Evolutionary conservation across 2,329 filamentous ascomycete genomes (phyloP), one percentile per base, ranked within the genome.

Genomic region (Penicillium sp.): DNA sequence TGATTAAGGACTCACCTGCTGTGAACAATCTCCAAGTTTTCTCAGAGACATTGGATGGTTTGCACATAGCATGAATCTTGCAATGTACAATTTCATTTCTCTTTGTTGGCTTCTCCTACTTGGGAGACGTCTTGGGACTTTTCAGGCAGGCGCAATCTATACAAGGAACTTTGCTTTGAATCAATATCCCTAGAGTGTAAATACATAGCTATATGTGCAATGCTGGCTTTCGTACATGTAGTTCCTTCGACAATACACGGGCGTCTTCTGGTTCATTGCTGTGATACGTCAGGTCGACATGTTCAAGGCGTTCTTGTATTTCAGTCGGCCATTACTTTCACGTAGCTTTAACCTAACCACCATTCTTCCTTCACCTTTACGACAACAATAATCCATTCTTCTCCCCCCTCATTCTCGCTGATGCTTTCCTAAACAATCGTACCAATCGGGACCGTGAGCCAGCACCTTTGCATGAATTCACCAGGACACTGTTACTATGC

Each of bases 1-100:
- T 86, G 0, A 81, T 89, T 2, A 44, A 3, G 21, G 48, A 50
- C 21, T 3, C 4, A 4, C 3, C 8, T 4, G 1, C 3, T 8
- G 47, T 42, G 47, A n/a, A 32, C 0, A 50, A 50, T 27, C 1
- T 27, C 15, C 10, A 6, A 12, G 16, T 16, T n/a, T 50, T 50
- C 31, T 6, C 4, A 5, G 3, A 18, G 32, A 32, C 8, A 25
- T 35, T 50, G 31, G 15, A 50, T 34, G n/a, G 16, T 25, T 16
- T 50, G 47, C 25, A 8, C 25, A 27, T 27, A 27, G 7, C 25
- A 27, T 29, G 29, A 29, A 9, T 29, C 29, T 49, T 32, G 7
- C n/a, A 12, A 25, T 16, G 9, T 16, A 21, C 21, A 35, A 46
- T 34, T 13, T n/a, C 6, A 34, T 32, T 34, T 16, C 8, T 46